Evolutionary conservation across 495 filamentous ascomycete species (phyloP).

Genomic region (Massariosphaeria phaeospora): DNA sequence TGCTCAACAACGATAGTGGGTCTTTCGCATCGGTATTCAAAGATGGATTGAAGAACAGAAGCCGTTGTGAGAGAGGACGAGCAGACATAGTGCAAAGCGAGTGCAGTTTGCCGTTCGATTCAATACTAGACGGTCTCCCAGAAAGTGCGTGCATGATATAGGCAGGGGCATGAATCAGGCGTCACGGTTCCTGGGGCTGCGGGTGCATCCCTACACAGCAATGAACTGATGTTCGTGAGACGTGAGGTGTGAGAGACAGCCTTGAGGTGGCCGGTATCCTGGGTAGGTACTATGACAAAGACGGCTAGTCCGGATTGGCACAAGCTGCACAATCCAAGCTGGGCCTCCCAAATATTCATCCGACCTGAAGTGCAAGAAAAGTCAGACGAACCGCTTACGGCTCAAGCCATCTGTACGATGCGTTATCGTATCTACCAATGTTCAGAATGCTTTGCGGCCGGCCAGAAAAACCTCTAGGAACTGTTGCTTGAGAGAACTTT

Average conservation of each 20-base stretch:
- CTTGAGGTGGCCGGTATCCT: too few species aligned
- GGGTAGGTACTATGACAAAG: too few species aligned
- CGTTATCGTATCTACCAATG: too few species aligned
- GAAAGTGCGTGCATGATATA: neutral
- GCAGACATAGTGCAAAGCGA: neutral
- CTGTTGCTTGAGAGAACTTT: too few species aligned
- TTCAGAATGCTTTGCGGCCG: too few species aligned
- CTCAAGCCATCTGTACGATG: too few species aligned
- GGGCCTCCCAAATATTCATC: too few species aligned
- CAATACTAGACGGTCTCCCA: neutral
- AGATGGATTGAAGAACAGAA: neutral
- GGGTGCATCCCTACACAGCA: neutral
- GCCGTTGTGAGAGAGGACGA: neutral
- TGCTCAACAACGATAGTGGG: conserved; percentile 26
- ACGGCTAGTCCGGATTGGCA: too few species aligned
- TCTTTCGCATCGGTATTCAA: neutral
- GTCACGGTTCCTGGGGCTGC: neutral
- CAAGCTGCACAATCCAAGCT: too few species aligned
- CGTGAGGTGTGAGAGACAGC: neutral
- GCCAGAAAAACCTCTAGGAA: too few species aligned
- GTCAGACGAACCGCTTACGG: too few species aligned
- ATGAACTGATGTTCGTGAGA: neutral
- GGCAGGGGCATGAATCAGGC: neutral
- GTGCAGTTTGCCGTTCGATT: neutral
- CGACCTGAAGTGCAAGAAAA: too few species aligned